Evolutionary conservation across 2,329 filamentous ascomycete genomes (phyloP), one percentile per base, ranked within the genome.

Genomic region (Sporothrix dimorphospora): DNA sequence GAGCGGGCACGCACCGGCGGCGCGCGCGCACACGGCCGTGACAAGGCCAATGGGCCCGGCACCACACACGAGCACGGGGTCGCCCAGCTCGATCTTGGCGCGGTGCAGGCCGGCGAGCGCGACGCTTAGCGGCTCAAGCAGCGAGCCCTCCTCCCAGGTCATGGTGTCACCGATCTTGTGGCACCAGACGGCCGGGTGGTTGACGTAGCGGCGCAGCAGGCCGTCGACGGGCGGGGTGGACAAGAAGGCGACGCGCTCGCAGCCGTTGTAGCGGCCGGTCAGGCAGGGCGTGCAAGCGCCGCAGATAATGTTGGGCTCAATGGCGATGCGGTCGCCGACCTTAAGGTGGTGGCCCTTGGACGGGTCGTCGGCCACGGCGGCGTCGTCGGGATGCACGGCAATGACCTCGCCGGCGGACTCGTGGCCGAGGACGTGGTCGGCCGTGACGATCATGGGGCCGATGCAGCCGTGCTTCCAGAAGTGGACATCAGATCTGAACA

Each of bases 391-490:
- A 82, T 95, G 92, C 70, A 91, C 91, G 19, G 94, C 92, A 76
- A 98, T 87, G 73, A 98, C 83, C 78, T 91, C 90, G 75, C 94
- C 95, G 4, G 94, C 92, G 55, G 94, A 96, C 84, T 98, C 95
- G 85, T 98, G 95, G 76, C 95, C 95, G 24, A 98, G 90, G 79
- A 98, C 94, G 82, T 98, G 95, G 79, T 94, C 91, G 78, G 88
- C 92, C 76, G 88, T 88, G 65, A 98, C 95, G 75, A 98, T 91
- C 94, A 98, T 98, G 76, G 94, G 94, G 38, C 95, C 95, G 80
- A 98, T 98, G 84, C 92, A 93, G 76, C 95, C 95, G 67, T 92
- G 92, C 80, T 97, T 93, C 95, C 95, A 98, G 85, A 98, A 98
- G 84, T 98, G 95, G 72, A 98, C 91, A 82, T 98, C 94, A 73